Evolutionary conservation across 305 asterid species (phyloP), one percentile per base, ranked within the genome.

Genomic region (Caryopteris hybrid): DNA sequence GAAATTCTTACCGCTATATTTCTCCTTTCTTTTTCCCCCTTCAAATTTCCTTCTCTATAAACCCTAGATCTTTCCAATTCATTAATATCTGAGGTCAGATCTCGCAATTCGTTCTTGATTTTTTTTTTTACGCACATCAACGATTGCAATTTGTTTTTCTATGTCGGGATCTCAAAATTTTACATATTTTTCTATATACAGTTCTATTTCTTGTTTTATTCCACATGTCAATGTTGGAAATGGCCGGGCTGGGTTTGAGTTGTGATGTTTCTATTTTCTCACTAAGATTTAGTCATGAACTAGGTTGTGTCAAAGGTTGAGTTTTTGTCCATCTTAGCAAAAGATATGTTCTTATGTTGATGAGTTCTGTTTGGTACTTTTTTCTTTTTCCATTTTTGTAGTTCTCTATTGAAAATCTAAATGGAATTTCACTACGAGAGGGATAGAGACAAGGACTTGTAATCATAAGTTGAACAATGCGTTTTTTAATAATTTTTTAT

Each of bases 1-100:
- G 76, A 78, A 84, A 79, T 79, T 78, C 75, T 75, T 79, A 34
- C 83, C 89, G 86, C 86, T 79, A 70, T 39, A 36, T 58, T 65
- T 59, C 58, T 13, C 52, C 10, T 43, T 25, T 29, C 8, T 23
- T 18, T 14, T 22, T 29, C 23, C 60, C 72, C 38, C 47, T 67
- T 33, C 20, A n/a, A 2, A 55, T 12, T 47, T 38, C 68, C 38
- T 56, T 8, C 6, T 21, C 3, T 55, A n/a, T 39, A 66, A 77
- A 65, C 83, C 83, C 83, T 78, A 81, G 77, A 74, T 72, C 79
- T 33, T 52, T 43, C 59, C 16, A 22, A 53, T 70, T 48, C 69
- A 16, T 21, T 5, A 14, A 42, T 13, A 18, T 60, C 42, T 23
- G 16, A 71, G 68, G 79, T 79, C 60, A 8, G 54, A 9, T 17